Evolutionary conservation across 2,329 filamentous ascomycete species (phyloP).

Genomic region (Tolypocladium ophioglossoides): DNA sequence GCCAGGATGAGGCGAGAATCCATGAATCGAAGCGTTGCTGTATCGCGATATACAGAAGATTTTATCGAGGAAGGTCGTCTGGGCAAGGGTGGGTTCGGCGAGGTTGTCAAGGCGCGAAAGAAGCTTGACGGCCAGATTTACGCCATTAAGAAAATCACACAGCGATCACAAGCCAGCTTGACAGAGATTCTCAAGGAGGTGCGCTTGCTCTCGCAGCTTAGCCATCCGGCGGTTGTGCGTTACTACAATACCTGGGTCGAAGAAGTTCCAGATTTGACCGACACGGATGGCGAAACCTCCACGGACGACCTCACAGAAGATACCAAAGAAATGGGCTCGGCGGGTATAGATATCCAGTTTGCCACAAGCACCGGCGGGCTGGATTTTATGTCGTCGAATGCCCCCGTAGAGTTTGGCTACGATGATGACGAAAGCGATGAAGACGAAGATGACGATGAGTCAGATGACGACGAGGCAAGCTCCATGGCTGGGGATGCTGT

Average conservation of each 20-base stretch:
- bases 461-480: constrained; percentile 34
- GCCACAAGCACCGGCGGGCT: constrained; percentile 67
- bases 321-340: constrained; percentile 27
- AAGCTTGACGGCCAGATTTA: constrained; percentile 91
- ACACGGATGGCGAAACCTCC: constrained; percentile 47
- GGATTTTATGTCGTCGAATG: constrained; percentile 87
- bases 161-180: constrained; percentile 66
- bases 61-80: constrained; percentile 84
- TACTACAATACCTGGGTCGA: constrained; percentile 97
- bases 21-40: constrained; percentile 34
- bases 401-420: constrained; percentile 68
- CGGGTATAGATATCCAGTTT: constrained; percentile 43
- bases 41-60: constrained; percentile 76
- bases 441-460: constrained; percentile 34
- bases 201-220: constrained; percentile 79
- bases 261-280: constrained; percentile 44
- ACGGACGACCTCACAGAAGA: constrained; percentile 35
- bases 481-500: constrained; percentile 22
- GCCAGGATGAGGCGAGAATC: constrained; percentile 52
- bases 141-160: constrained; percentile 92
- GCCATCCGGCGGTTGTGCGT: constrained; percentile 75
- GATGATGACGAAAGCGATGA: constrained; percentile 37
- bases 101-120: constrained; percentile 91
- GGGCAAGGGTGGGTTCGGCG: constrained; percentile 89
- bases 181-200: constrained; percentile 80